These are phyloP conservation scores for Mortierella sp. DNA, from an alignment of 371 early-diverging fungal genomes.

Conservation along the genomic window DNA sequence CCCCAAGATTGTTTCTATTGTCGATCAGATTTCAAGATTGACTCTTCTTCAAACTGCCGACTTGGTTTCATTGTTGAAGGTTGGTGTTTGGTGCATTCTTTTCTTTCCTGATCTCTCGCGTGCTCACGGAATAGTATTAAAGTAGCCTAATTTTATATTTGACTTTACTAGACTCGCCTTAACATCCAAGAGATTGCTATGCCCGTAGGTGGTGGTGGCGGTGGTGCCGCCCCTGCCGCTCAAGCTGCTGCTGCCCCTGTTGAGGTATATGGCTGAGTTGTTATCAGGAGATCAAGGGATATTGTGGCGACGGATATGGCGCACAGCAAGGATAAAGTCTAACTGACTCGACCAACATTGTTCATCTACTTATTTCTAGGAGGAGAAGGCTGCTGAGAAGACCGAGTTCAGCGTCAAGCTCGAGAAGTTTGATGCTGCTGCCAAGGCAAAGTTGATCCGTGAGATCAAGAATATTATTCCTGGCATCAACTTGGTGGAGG, in stretches of 20 bases:
- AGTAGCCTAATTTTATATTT: too few relatives aligned
- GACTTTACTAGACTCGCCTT: constrained; percentile 72
- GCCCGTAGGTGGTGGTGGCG: constrained; percentile 79
- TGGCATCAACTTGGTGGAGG: constrained; percentile 94
- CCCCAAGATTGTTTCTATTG: constrained; percentile 87
- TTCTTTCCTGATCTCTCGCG: too few relatives aligned
- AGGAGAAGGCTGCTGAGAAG: constrained; percentile 91
- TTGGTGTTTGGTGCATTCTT: too few relatives aligned
- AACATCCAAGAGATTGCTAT: constrained; percentile 95
- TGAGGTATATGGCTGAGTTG: constrained; percentile 41
- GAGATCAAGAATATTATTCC: constrained; percentile 96
- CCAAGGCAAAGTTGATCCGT: constrained; percentile 98
- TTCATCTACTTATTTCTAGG: constrained; percentile 39
- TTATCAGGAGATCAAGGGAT: too few relatives aligned
- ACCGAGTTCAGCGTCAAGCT: constrained; percentile 95
- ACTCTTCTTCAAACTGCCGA: constrained; percentile 93
- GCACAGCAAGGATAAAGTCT: too few relatives aligned
- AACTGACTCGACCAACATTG: too few relatives aligned
- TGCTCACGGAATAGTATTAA: too few relatives aligned
- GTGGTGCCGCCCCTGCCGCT: constrained; percentile 59
- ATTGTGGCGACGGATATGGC: too few relatives aligned
- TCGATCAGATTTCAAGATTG: constrained; percentile 89
- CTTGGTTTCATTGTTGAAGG: constrained; percentile 91
- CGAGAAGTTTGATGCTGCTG: constrained; percentile 94
- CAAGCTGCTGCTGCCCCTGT: constrained; percentile 72